phyloP scores from a whole-genome alignment of 352 stramenopile species.

The Pythium scleroteichum region DNA sequence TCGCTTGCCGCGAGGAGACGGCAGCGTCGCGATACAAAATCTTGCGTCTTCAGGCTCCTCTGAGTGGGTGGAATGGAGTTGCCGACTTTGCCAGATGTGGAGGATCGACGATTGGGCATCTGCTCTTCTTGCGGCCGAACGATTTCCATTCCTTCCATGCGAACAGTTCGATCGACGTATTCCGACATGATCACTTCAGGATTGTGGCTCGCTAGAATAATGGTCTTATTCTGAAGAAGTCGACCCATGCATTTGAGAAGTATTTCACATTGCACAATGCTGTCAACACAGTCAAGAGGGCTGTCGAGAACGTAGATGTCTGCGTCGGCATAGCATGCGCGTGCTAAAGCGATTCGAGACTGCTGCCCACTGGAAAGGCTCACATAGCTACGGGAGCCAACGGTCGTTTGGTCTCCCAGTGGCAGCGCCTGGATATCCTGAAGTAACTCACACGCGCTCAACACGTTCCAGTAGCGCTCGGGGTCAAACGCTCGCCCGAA shows the following conservation, averaged over 20 bases:
- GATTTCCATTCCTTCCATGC: conserved; percentile 26
- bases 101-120: background rate
- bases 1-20: conserved; percentile 15
- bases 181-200: conserved; percentile 51
- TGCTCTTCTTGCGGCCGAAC: conserved; percentile 2
- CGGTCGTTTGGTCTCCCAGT: conserved; percentile 29
- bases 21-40: conserved; percentile 15
- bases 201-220: conserved; percentile 91
- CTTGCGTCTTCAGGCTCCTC: too few species aligned
- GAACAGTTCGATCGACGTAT: conserved; percentile 26
- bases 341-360: conserved; percentile 31
- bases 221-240: conserved; percentile 41
- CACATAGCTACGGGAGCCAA: conserved; percentile 34
- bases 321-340: conserved; percentile 36
- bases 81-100: background rate
- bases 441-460: conserved; percentile 53
- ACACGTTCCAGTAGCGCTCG: conserved; percentile 60
- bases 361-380: conserved; percentile 37
- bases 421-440: conserved; percentile 32
- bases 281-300: conserved; percentile 34
- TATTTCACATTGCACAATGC: conserved; percentile 87
- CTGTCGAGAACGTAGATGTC: conserved; percentile 35
- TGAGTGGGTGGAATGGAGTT: background rate
- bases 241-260: conserved; percentile 47
- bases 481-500: conserved; percentile 87